Percentiles rank a stretch among this genome's conserved stretches.
Conservation (phyloP, 208 protist genomes). For the Leishmania amazonensis region DNA sequence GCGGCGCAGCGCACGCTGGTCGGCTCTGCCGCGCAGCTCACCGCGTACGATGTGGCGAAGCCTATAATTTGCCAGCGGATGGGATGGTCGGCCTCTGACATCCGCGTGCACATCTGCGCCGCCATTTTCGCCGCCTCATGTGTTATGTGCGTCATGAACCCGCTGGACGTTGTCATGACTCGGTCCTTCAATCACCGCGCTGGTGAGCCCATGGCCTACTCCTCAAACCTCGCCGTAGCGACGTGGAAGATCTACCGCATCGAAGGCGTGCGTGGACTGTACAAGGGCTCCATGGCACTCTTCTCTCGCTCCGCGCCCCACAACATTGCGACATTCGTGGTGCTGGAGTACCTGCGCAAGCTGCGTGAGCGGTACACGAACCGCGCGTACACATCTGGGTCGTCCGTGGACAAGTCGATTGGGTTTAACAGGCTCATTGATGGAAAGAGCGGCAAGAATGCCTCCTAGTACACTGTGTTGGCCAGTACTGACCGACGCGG, state of each 20-base stretch:
- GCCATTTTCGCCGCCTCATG: slow-evolving; percentile 36
- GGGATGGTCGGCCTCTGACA: slow-evolving; percentile 33
- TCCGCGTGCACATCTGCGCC: slow-evolving; percentile 50
- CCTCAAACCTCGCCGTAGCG: slow-evolving; percentile 32
- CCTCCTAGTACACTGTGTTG: neutral
- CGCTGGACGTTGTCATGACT: slow-evolving; percentile 72
- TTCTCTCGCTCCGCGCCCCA: slow-evolving; percentile 65
- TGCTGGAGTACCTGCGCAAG: slow-evolving; percentile 57
- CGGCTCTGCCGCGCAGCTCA: slow-evolving; percentile 48
- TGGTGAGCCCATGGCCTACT: slow-evolving; percentile 30
- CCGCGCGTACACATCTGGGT: slow-evolving; percentile 58
- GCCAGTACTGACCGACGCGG: neutral
- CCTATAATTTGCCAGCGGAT: slow-evolving; percentile 5
- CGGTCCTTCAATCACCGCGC: slow-evolving; percentile 50
- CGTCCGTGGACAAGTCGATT: slow-evolving; percentile 41
- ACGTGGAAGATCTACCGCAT: slow-evolving; percentile 51
- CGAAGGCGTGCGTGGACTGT: slow-evolving; percentile 69
- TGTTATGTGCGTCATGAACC: slow-evolving; percentile 50
- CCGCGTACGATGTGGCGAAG: slow-evolving; percentile 60
- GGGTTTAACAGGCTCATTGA: slow-evolving; percentile 23
- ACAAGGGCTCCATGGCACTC: slow-evolving; percentile 66
- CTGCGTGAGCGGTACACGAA: slow-evolving; percentile 47
- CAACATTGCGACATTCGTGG: slow-evolving; percentile 63
- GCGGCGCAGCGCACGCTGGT: slow-evolving; percentile 52
- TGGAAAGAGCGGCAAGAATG: slow-evolving; percentile 13